Conservation (phyloP, 768 basidiomycete genomes). For the Steccherinum ochraceum region DNA sequence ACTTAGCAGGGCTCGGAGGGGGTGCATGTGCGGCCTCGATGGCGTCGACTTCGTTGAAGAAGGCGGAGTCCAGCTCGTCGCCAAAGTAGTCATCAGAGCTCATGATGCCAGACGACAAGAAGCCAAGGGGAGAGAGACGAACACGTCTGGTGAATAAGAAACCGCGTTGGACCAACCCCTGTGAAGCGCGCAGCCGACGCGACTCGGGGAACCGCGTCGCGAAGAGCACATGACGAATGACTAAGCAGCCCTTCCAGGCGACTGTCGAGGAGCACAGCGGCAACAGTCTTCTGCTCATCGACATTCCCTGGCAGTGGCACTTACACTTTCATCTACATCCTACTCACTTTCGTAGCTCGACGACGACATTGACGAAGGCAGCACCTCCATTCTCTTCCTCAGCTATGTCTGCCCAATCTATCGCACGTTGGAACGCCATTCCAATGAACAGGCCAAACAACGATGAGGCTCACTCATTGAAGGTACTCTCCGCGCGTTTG, state of each 20-base stretch:
- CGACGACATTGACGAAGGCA: slow-evolving; percentile 8
- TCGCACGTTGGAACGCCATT: slow-evolving; percentile 72
- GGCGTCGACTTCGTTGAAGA: slow-evolving; percentile 56
- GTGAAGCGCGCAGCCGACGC: too few relatives aligned
- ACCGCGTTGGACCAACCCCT: too few relatives aligned
- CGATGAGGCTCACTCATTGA: slow-evolving; percentile 27
- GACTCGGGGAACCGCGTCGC: too few relatives aligned
- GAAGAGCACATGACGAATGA: neutral
- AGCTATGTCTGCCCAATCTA: slow-evolving; percentile 59
- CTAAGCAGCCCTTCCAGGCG: neutral
- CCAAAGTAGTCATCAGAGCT: slow-evolving; percentile 76
- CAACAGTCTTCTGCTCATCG: too few relatives aligned
- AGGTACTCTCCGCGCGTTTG: slow-evolving; percentile 63
- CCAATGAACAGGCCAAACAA: slow-evolving; percentile 36
- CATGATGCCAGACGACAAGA: too few relatives aligned
- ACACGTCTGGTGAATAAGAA: neutral
- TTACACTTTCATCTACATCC: slow-evolving; percentile 8
- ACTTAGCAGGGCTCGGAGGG: slow-evolving; percentile 13
- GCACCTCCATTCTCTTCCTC: neutral
- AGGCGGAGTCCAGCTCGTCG: slow-evolving; percentile 52
- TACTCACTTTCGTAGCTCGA: too few relatives aligned
- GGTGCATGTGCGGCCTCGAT: slow-evolving; percentile 56
- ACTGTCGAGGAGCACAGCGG: too few relatives aligned
- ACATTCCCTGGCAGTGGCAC: neutral
- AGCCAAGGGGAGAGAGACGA: neutral